Evolutionary conservation across 306 rosid species (phyloP).

Genomic region (Begonia peltatifolia): DNA sequence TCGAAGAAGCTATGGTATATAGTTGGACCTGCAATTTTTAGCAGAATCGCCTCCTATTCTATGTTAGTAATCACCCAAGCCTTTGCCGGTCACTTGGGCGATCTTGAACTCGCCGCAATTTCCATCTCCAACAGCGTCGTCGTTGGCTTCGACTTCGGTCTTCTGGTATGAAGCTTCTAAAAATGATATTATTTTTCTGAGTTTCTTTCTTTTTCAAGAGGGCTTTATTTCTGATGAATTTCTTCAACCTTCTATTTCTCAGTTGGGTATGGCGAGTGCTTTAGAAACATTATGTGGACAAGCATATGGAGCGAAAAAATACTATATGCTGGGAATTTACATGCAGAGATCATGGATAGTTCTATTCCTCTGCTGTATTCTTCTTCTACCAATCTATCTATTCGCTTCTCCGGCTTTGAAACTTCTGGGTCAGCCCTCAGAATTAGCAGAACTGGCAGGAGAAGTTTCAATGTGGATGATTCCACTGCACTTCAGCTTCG

Average conservation of each 20-base stretch:
- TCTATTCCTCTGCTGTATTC: constrained; percentile 1
- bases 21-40: constrained; percentile 2
- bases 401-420: constrained; percentile 1
- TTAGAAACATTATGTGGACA: constrained; percentile 8
- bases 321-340: constrained; percentile 8
- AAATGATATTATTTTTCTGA: neutral
- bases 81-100: constrained; percentile 4
- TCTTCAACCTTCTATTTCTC: neutral
- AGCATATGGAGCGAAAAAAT: constrained; percentile 6
- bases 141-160: constrained; percentile 7
- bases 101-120: constrained; percentile 4
- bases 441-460: constrained; percentile 2
- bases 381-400: constrained; percentile 2
- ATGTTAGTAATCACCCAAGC: constrained; percentile 9
- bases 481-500: constrained; percentile 7
- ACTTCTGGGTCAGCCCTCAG: constrained; percentile 3
- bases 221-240: neutral
- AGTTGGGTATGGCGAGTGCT: constrained; percentile 9
- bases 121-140: constrained; percentile 4
- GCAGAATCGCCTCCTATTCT: neutral
- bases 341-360: constrained; percentile 7
- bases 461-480: constrained; percentile 2
- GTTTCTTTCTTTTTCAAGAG: neutral
- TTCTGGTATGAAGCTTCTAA: constrained; percentile 1
- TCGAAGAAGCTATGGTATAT: constrained; percentile 9